Conservation (phyloP, 371 early-diverging fungal genomes). For the Mucor sp. region DNA sequence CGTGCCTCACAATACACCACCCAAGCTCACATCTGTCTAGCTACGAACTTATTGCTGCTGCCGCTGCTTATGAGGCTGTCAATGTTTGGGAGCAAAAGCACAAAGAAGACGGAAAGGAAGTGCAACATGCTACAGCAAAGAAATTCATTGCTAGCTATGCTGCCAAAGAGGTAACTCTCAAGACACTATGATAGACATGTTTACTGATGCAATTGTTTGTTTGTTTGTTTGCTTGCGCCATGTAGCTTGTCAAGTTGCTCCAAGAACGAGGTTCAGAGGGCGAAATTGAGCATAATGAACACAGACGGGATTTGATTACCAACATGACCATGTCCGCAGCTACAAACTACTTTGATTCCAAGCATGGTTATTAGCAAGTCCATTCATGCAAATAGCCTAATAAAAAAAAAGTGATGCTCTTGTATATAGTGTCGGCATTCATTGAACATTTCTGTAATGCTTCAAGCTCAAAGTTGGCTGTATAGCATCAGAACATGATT, state of each 20-base stretch:
- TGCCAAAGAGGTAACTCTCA: slow-evolving; percentile 40
- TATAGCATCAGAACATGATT: too few relatives aligned
- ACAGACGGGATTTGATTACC: slow-evolving; percentile 28
- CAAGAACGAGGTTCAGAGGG: slow-evolving; percentile 29
- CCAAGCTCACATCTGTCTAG: neutral
- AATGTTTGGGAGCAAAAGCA: slow-evolving; percentile 43
- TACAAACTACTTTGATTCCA: slow-evolving; percentile 36
- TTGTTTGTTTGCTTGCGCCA: neutral
- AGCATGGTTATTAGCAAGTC: slow-evolving; percentile 29
- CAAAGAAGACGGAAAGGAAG: slow-evolving; percentile 28
- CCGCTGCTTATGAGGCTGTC: slow-evolving; percentile 57
- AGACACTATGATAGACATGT: neutral
- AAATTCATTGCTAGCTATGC: slow-evolving; percentile 48
- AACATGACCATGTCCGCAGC: slow-evolving; percentile 43
- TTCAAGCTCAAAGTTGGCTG: too few relatives aligned
- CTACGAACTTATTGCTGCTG: slow-evolving; percentile 57
- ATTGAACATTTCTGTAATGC: too few relatives aligned
- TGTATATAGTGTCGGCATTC: too few relatives aligned
- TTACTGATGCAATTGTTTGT: neutral
- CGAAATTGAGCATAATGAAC: slow-evolving; percentile 25
- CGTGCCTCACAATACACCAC: neutral
- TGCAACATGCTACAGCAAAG: slow-evolving; percentile 44
- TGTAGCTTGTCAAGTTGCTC: slow-evolving; percentile 38
- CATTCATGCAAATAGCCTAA: neutral
- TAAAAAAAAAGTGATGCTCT: neutral